A percentile compares a stretch with the other conserved stretches of the same genome.
phyloP scores from a whole-genome alignment of 345 rosid genomes.

The Jatropha curcas region DNA sequence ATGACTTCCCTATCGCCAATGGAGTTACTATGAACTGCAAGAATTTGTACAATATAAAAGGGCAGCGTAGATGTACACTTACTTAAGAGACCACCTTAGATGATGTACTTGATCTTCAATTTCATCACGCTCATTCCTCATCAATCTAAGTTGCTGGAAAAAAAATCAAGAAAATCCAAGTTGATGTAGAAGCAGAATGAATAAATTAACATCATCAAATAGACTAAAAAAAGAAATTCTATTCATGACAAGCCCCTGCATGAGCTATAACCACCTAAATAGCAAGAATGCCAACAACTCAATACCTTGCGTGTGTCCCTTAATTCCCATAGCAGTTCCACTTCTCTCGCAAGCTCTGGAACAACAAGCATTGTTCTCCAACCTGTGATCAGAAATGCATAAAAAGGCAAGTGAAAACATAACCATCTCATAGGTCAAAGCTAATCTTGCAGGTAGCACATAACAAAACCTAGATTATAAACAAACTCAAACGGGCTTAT shows the following conservation, averaged over 20 bases:
- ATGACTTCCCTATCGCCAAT: not conserved
- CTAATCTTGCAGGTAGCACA: too few relatives aligned
- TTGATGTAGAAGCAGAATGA: not conserved
- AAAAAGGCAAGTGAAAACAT: conserved; percentile 3
- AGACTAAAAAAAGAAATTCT: not conserved
- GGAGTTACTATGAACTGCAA: not conserved
- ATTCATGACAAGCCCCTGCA: not conserved
- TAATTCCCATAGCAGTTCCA: conserved; percentile 76
- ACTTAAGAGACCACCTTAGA: conserved; percentile 80
- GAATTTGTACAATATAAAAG: not conserved
- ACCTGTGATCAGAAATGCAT: conserved; percentile 47
- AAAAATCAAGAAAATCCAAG: conserved; percentile 3
- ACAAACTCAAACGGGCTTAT: too few relatives aligned
- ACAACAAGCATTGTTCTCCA: conserved; percentile 99
- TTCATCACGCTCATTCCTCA: conserved; percentile 80
- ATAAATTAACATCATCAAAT: not conserved
- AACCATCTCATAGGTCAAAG: not conserved
- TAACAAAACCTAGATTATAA: too few relatives aligned
- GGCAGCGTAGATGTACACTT: conserved; percentile 24
- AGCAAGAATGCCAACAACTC: not conserved
- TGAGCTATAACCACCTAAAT: not conserved
- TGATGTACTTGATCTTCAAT: conserved; percentile 88
- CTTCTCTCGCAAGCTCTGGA: conserved; percentile 96
- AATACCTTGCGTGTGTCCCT: conserved; percentile 73
- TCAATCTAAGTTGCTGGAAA: conserved; percentile 63